A percentile compares a stretch with the other conserved stretches of the same genome.
These are phyloP conservation scores for Psilocybe cyanescens DNA, from an alignment of 768 basidiomycete species.

Conservation along the genomic window DNA sequence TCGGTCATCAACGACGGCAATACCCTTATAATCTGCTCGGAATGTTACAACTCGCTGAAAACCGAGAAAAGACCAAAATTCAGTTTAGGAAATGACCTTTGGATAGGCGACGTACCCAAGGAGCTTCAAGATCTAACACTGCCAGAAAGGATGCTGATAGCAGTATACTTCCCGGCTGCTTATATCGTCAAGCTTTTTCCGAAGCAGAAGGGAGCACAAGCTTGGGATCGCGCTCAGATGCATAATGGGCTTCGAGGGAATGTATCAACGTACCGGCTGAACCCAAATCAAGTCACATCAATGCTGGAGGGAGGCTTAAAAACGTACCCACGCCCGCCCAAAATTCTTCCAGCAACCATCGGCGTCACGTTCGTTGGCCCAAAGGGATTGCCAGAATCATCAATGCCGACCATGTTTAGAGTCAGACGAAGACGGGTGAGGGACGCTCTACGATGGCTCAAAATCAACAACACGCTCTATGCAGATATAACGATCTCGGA, in stretches of 20 bases:
- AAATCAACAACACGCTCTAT: slow-evolving; percentile 29
- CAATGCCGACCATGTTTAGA: slow-evolving; percentile 21
- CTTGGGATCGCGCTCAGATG: slow-evolving; percentile 21
- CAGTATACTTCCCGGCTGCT: slow-evolving; percentile 26
- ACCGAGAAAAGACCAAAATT: slow-evolving; percentile 15
- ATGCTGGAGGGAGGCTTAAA: neutral
- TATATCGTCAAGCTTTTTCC: slow-evolving; percentile 32
- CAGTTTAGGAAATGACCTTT: slow-evolving; percentile 34
- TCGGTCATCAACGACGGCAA: neutral
- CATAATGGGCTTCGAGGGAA: slow-evolving; percentile 19
- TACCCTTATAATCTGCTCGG: slow-evolving; percentile 3
- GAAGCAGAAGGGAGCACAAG: slow-evolving; percentile 17
- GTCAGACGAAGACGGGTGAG: slow-evolving; percentile 1
- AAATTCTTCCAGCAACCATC: slow-evolving; percentile 13
- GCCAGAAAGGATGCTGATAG: slow-evolving; percentile 33
- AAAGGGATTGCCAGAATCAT: neutral
- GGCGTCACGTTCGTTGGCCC: slow-evolving; percentile 20
- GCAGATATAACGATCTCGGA: slow-evolving; percentile 22
- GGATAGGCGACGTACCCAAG: neutral
- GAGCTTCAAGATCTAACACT: slow-evolving; percentile 22
- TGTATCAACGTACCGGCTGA: slow-evolving; percentile 35
- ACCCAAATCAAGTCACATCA: slow-evolving; percentile 14
- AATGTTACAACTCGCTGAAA: neutral
- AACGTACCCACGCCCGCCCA: neutral
- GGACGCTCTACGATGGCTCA: slow-evolving; percentile 25